A percentile compares a stretch with the other conserved stretches of the same genome.
Conservation (phyloP, 1,139 yeast species). For the Nakaseomyces nivariensis region DNA sequence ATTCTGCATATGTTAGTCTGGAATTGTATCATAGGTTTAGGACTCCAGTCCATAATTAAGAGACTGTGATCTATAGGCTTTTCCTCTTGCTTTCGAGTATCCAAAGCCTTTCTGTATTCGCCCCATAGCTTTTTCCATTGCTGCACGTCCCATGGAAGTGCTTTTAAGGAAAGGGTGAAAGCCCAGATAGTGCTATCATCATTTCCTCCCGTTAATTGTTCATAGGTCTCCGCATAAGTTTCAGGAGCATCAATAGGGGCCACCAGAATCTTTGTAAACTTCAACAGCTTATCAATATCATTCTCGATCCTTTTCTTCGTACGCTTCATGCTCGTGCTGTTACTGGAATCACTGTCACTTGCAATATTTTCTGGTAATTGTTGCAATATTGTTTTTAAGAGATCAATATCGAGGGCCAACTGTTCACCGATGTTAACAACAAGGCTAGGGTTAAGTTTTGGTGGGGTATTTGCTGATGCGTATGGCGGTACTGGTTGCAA, state of each 20-base stretch:
- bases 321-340: constrained; percentile 18
- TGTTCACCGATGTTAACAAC: constrained; percentile 74
- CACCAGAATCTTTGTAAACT: constrained; percentile 22
- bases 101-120: constrained; percentile 13
- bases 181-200: constrained; percentile 25
- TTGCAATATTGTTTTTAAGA: constrained; percentile 45
- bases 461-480: constrained; percentile 12
- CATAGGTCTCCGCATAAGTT: constrained; percentile 23
- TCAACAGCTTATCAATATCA: constrained; percentile 15
- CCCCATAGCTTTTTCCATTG: constrained; percentile 24
- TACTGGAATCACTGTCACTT: constrained; percentile 10
- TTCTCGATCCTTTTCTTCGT: constrained; percentile 21
- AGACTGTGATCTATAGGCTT: constrained; percentile 7
- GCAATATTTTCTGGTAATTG: constrained; percentile 16
- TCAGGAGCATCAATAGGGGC: constrained; percentile 23
- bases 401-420: constrained; percentile 59
- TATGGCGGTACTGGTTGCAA: constrained; percentile 23
- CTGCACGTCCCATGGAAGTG: constrained; percentile 25
- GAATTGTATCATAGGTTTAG: constrained; percentile 15
- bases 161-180: constrained; percentile 22
- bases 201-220: constrained; percentile 19
- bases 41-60: constrained; percentile 21
- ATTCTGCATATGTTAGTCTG: constrained; percentile 20
- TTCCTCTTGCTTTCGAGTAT: constrained; percentile 7
- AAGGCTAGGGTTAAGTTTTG: constrained; percentile 37